These are phyloP conservation scores for Leccinum angustisporum DNA, from an alignment of 1,284 basidiomycete genomes.

Conservation along the genomic window DNA sequence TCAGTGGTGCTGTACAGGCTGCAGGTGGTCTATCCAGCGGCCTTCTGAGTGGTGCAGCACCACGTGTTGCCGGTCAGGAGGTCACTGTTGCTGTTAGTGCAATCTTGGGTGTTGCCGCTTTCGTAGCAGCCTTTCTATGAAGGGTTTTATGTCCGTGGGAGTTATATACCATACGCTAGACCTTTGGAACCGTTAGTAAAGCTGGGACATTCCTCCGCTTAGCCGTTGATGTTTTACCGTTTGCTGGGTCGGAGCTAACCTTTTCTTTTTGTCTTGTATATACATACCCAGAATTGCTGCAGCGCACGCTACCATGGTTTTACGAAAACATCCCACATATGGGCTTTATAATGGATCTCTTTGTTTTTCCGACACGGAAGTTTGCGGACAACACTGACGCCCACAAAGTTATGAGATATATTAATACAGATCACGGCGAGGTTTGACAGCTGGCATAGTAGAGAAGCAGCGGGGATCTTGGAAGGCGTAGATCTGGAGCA, in stretches of 20 bases:
- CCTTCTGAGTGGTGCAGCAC: constrained; percentile 32
- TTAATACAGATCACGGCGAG: not conserved
- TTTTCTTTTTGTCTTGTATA: constrained; percentile 19
- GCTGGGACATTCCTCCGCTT: constrained; percentile 24
- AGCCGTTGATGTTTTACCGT: constrained; percentile 12
- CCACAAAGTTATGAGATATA: constrained; percentile 8
- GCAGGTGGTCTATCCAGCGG: constrained; percentile 58
- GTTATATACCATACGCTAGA: constrained; percentile 22
- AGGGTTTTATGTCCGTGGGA: constrained; percentile 5
- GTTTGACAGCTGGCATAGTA: constrained; percentile 6
- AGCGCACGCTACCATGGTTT: constrained; percentile 10
- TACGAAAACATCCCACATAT: not conserved
- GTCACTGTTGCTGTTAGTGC: constrained; percentile 25
- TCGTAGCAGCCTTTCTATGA: constrained; percentile 22
- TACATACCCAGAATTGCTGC: constrained; percentile 20
- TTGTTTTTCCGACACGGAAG: constrained; percentile 2
- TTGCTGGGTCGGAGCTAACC: constrained; percentile 7
- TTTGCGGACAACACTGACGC: not conserved
- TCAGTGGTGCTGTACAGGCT: constrained; percentile 61
- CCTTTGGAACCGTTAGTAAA: constrained; percentile 19
- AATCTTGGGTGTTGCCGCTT: constrained; percentile 29
- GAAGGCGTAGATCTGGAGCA: constrained; percentile 16
- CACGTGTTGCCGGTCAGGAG: constrained; percentile 25
- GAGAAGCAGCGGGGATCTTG: constrained; percentile 25
- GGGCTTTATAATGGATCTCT: constrained; percentile 10